Base-by-base conservation (phyloP, 306 rosid species). In the Acacia confusa region DNA sequence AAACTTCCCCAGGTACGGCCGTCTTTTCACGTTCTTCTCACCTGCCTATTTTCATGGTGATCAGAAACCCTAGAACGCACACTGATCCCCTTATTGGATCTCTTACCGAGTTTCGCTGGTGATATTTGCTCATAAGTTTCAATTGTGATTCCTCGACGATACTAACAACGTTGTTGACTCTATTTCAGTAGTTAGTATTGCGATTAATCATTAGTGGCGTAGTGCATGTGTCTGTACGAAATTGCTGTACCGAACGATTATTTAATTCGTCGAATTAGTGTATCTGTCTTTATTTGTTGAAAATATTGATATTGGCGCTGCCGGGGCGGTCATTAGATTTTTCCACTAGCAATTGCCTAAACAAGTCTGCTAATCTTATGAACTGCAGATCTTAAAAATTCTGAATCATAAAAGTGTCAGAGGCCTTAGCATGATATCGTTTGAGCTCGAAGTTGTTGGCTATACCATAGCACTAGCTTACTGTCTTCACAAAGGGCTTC, bases 401-500 rank as follows among this genome's bases (percentile, higher is more conserved):
- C 69, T 92, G 85, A 84, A 90, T 71, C 71, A 91, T 84, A 83
- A 77, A 79, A 95, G 99, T 80, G 91, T 92, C 12, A 88, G 97
- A 81, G 97, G 99, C 27, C 97, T 95, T 79, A 92, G 97, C 86
- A 84, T 91, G 84, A 28, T 92, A 24, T 84, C 97, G 19, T 92
- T 91, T 58, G 97, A 92, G 92, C 97, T 91, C 72, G 98, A 95
- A 82, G 94, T 92, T 55, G 78, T 95, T 48, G 97, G 97, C 14
- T 91, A 92, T 82, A 92, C 97, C 67, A 95, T 95, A 79, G 88
- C 95, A 28, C 84, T 95, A 68, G 99, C 99, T 10, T 95, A 92
- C 78, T 95, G 97, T 88, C 93, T 95, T 72, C 88, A 91, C 92
- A 89, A 92, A 67, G 95, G 97, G 22, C 99, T 95, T 84, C 90